phyloP scores from a whole-genome alignment of 1,139 yeast species.

The Saccharomyces pastorianus region DNA sequence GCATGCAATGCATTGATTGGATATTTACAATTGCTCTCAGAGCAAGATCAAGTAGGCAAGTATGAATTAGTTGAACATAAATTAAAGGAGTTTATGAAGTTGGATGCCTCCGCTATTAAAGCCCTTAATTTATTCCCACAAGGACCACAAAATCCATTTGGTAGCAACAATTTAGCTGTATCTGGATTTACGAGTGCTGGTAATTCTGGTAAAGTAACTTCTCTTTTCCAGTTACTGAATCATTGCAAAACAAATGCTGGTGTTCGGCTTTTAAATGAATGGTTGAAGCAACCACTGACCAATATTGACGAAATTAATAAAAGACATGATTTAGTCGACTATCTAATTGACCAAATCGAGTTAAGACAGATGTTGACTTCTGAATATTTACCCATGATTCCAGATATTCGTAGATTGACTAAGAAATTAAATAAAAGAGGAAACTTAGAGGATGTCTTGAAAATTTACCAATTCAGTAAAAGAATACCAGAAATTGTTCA shows the following conservation, averaged over 20 bases:
- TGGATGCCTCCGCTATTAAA: conserved; percentile 82
- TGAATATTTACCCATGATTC: conserved; percentile 62
- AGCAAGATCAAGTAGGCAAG: conserved; percentile 46
- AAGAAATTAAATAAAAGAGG: conserved; percentile 55
- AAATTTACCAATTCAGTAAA: conserved; percentile 71
- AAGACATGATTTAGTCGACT: conserved; percentile 67
- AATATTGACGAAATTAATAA: conserved; percentile 48
- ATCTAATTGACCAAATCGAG: conserved; percentile 60
- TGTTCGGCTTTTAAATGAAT: conserved; percentile 73
- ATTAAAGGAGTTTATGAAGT: conserved; percentile 69
- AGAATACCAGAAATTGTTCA: conserved; percentile 61
- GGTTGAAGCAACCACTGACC: conserved; percentile 93
- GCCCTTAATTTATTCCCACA: conserved; percentile 80
- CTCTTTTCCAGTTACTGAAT: conserved; percentile 75
- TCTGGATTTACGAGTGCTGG: conserved; percentile 32
- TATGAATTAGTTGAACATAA: conserved; percentile 57
- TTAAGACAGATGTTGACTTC: conserved; percentile 58
- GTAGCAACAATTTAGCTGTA: conserved; percentile 14
- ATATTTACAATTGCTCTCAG: conserved; percentile 56
- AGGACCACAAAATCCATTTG: conserved; percentile 15
- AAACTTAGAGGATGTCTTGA: conserved; percentile 77
- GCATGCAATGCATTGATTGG: conserved; percentile 28
- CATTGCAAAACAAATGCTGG: conserved; percentile 85
- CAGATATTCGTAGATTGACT: conserved; percentile 70
- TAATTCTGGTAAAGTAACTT: conserved; percentile 43